A percentile compares a stretch with the other conserved stretches of the same genome.
phyloP scores from a whole-genome alignment of 108 stramenopile species.

The Discostella pseudostelligera region DNA sequence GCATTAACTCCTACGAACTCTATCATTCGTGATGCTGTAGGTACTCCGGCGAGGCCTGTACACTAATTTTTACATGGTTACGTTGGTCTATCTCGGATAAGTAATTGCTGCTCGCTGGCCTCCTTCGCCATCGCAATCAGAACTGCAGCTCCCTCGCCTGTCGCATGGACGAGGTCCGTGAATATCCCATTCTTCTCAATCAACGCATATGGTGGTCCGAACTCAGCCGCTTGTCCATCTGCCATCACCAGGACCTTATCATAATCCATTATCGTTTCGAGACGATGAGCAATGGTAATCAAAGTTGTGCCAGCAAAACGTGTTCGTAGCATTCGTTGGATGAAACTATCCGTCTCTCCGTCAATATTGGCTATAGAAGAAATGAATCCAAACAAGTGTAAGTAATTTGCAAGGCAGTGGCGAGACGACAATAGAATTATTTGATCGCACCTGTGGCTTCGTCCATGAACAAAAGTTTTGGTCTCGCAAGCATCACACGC shows the following conservation, averaged over 20 bases:
- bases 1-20: too few relatives aligned
- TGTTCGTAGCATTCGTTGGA: conserved; percentile 87
- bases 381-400: background rate
- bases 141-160: conserved; percentile 59
- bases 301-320: conserved; percentile 83
- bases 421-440: background rate
- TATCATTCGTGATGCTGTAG: too few relatives aligned
- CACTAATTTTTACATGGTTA: background rate
- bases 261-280: conserved; percentile 95
- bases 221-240: conserved; percentile 82
- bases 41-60: too few relatives aligned
- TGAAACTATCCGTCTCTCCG: conserved; percentile 81
- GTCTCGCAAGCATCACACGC: conserved; percentile 78
- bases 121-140: conserved; percentile 40
- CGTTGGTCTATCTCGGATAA: background rate
- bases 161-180: conserved; percentile 72
- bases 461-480: conserved; percentile 73
- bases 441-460: conserved; percentile 70
- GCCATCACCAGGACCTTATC: conserved; percentile 89
- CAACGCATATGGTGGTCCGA: conserved; percentile 78
- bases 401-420: background rate
- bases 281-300: conserved; percentile 90
- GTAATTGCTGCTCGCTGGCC: conserved; percentile 13
- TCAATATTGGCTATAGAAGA: conserved; percentile 53
- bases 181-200: conserved; percentile 72